Evolutionary conservation across 495 filamentous ascomycete species (phyloP).

Genomic region (Tuber brumale): DNA sequence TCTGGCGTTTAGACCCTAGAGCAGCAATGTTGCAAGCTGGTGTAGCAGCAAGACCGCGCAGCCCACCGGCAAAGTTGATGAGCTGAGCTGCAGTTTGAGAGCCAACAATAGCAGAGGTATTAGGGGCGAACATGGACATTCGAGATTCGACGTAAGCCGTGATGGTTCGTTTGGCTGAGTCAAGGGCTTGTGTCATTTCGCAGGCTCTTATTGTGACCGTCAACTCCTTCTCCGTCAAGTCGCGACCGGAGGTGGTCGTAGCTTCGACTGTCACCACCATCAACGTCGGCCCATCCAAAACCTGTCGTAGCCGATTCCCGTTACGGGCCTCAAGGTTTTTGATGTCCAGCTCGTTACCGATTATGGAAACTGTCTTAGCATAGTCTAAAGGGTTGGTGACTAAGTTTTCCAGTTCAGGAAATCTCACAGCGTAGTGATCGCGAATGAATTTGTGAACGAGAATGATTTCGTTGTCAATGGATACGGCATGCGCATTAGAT

Average conservation of each 20-base stretch:
- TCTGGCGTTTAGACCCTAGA: constrained; percentile 78
- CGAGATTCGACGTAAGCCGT: constrained; percentile 96
- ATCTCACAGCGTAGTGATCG: constrained; percentile 89
- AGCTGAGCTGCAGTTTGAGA: constrained; percentile 94
- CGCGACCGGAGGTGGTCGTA: constrained; percentile 73
- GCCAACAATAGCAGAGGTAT: constrained; percentile 85
- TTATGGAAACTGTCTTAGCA: constrained; percentile 87
- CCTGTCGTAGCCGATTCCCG: constrained; percentile 66
- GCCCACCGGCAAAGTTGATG: constrained; percentile 83
- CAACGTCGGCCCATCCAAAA: constrained; percentile 79
- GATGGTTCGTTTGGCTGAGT: constrained; percentile 76
- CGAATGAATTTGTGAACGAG: constrained; percentile 91
- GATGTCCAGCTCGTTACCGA: constrained; percentile 91
- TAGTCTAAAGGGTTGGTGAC: constrained; percentile 90
- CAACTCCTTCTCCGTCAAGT: constrained; percentile 68
- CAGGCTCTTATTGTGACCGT: constrained; percentile 69
- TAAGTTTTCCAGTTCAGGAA: constrained; percentile 92
- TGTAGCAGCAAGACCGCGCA: constrained; percentile 81
- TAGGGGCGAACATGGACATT: constrained; percentile 93
- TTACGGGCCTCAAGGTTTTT: constrained; percentile 62
- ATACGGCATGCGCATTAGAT: constrained; percentile 77
- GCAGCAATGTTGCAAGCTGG: constrained; percentile 88
- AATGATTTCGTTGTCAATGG: constrained; percentile 83
- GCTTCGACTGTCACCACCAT: constrained; percentile 98
- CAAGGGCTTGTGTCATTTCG: constrained; percentile 77